phyloP scores from a whole-genome alignment of 2,329 filamentous ascomycete genomes.

The Chaetomium globosum region DNA sequence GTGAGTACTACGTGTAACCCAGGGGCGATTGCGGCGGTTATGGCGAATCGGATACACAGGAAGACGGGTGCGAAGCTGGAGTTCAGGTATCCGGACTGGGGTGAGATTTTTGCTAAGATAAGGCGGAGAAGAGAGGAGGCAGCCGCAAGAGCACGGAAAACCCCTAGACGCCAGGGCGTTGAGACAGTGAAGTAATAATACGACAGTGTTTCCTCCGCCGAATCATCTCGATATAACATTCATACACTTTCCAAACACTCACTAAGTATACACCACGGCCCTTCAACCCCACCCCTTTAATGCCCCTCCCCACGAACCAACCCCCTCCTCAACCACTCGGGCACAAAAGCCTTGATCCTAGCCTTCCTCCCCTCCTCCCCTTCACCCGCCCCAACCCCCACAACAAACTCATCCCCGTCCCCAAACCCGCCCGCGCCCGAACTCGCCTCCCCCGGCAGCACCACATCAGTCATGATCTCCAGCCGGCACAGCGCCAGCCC shows the following conservation, averaged over 20 bases:
- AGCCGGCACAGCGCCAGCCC: conserved; percentile 84
- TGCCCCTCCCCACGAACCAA: conserved; percentile 22
- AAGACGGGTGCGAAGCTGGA: conserved; percentile 20
- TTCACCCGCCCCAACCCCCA: conserved; percentile 48
- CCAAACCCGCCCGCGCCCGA: conserved; percentile 63
- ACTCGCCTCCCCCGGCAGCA: conserved; percentile 69
- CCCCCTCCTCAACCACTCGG: conserved; percentile 66
- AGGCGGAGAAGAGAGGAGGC: conserved; percentile 15
- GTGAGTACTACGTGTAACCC: neutral
- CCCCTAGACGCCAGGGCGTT: too few species aligned
- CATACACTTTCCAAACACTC: too few species aligned
- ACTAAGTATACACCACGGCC: too few species aligned
- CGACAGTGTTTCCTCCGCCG: too few species aligned
- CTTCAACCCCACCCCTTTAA: neutral
- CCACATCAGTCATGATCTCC: conserved; percentile 85
- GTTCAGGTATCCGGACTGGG: conserved; percentile 18
- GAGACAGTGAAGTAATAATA: too few species aligned
- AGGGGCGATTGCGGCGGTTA: conserved; percentile 18
- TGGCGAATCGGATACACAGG: conserved; percentile 13
- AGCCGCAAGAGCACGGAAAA: too few species aligned
- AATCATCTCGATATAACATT: too few species aligned
- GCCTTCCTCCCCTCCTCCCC: conserved; percentile 54
- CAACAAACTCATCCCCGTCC: conserved; percentile 62
- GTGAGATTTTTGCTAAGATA: conserved; percentile 5
- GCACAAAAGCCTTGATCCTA: conserved; percentile 79